Conservation (phyloP, 768 basidiomycete genomes). For the Russula sp. region DNA sequence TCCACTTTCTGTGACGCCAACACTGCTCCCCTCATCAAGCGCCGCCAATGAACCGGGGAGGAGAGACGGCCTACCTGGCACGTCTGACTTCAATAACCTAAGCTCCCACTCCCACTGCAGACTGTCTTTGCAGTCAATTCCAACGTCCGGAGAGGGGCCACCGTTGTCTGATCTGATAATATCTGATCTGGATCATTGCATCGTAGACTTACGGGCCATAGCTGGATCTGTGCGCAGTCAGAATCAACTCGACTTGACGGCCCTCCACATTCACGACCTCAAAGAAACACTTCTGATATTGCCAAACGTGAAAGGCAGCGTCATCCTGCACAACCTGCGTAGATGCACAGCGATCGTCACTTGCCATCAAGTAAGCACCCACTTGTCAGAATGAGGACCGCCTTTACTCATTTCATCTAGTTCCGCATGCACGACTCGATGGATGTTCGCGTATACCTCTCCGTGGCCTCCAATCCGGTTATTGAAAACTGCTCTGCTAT, state of each 20-base stretch:
- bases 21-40: slow-evolving; percentile 1
- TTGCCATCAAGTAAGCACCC: slow-evolving; percentile 69
- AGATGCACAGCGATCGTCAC: slow-evolving; percentile 65
- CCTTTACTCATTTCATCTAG: slow-evolving; percentile 41
- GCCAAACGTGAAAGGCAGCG: slow-evolving; percentile 65
- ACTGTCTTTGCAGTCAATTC: slow-evolving; percentile 46
- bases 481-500: slow-evolving; percentile 72
- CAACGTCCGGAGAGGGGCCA: slow-evolving; percentile 33
- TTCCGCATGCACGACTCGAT: slow-evolving; percentile 84
- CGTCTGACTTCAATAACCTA: slow-evolving; percentile 42
- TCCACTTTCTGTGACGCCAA: slow-evolving; percentile 7
- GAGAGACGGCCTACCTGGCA: slow-evolving; percentile 19
- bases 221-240: slow-evolving; percentile 12
- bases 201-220: slow-evolving; percentile 55
- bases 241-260: slow-evolving; percentile 42
- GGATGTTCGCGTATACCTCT: slow-evolving; percentile 61
- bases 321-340: slow-evolving; percentile 62
- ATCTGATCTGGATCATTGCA: slow-evolving; percentile 60
- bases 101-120: slow-evolving; percentile 47
- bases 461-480: slow-evolving; percentile 67
- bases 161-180: slow-evolving; percentile 57
- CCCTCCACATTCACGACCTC: slow-evolving; percentile 64
- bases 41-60: background rate
- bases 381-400: background rate
- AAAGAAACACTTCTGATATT: slow-evolving; percentile 61